A percentile compares a stretch with the other conserved stretches of the same genome.
phyloP scores from a whole-genome alignment of 768 basidiomycete species.

The Rhodotorula toruloides region DNA sequence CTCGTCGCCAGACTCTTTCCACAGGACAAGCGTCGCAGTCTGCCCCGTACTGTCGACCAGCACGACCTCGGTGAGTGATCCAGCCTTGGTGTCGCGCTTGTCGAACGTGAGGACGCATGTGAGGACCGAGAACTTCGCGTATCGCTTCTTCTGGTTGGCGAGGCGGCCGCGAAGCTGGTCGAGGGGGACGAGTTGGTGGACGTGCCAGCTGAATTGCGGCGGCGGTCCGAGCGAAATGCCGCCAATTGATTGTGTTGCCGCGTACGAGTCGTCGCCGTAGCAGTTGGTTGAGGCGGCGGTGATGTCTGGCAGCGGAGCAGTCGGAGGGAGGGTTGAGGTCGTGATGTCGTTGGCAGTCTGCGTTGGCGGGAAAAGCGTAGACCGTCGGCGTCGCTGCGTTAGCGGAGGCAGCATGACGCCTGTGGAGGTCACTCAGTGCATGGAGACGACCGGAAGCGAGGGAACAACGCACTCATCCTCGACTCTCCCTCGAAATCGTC shows the following conservation, averaged over 20 bases:
- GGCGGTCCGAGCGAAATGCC: constrained; percentile 17
- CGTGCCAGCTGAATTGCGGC: not conserved
- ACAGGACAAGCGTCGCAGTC: not conserved
- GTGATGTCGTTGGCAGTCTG: not conserved
- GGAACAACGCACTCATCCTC: not conserved
- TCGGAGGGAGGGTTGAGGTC: not conserved
- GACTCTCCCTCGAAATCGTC: not conserved
- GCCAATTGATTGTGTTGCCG: not conserved
- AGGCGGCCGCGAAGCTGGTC: not conserved
- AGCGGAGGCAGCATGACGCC: constrained; percentile 18
- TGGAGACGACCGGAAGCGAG: no score
- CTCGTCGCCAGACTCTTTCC: not conserved
- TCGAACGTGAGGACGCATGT: constrained; percentile 1
- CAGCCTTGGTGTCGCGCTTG: not conserved
- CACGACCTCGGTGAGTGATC: not conserved
- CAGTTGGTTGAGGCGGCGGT: not conserved
- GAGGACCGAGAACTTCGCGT: not conserved
- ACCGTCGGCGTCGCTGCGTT: not conserved
- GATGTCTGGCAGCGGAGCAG: not conserved
- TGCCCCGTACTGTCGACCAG: constrained; percentile 12
- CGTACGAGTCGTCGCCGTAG: not conserved
- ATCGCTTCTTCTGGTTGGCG: not conserved
- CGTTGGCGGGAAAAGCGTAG: not conserved
- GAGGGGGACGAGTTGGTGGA: not conserved
- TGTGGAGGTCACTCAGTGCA: no score